phyloP scores from a whole-genome alignment of 23 red algal species.

The Gracilaria caudata region DNA sequence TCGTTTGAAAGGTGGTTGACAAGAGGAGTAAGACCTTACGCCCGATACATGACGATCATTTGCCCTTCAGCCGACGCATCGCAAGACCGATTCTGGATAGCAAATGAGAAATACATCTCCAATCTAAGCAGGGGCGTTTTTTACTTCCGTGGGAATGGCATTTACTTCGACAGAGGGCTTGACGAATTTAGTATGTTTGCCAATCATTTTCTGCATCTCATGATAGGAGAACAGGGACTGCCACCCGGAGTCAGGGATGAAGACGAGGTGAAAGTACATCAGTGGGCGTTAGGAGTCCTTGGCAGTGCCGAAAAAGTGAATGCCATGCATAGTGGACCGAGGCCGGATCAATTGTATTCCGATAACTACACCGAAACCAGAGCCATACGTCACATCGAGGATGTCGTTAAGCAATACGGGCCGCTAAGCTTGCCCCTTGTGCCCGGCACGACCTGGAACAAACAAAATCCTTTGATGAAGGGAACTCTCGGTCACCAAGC shows the following conservation, averaged over 20 bases:
- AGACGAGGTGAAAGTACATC: not conserved
- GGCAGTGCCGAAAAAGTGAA: not conserved
- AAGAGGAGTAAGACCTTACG: not conserved
- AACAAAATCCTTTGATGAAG: not conserved
- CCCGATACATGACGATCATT: slow-evolving; percentile 7
- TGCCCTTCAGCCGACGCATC: slow-evolving; percentile 1
- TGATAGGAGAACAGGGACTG: not conserved
- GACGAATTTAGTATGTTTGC: not conserved
- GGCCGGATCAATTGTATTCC: not conserved
- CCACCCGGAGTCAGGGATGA: not conserved
- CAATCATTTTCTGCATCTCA: not conserved
- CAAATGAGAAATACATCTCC: slow-evolving; percentile 14
- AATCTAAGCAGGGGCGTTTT: not conserved
- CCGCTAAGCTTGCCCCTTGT: not conserved
- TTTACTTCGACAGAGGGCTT: not conserved
- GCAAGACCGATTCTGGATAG: slow-evolving; percentile 1
- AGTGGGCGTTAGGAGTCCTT: not conserved
- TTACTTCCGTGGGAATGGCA: not conserved
- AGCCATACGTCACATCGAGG: not conserved
- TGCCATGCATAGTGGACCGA: not conserved
- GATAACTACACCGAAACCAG: not conserved
- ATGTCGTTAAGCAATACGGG: not conserved
- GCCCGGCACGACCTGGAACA: not conserved
- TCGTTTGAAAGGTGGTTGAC: slow-evolving; percentile 19
- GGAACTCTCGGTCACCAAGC: not conserved